These are phyloP conservation scores for Monilinia polystroma DNA, from an alignment of 2,329 filamentous ascomycete species.

Conservation along the genomic window DNA sequence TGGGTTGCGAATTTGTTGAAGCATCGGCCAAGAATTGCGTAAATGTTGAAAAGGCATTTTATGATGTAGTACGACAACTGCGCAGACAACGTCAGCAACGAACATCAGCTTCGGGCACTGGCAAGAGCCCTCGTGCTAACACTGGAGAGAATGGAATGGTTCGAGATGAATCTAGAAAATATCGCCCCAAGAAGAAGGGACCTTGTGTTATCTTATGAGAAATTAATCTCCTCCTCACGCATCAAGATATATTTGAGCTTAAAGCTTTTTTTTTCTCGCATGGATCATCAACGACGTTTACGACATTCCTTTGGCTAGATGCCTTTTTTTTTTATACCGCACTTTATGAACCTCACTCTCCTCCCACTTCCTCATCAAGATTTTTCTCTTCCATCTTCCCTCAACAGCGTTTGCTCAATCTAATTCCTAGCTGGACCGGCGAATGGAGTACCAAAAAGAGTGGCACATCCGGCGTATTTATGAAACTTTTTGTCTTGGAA, in stretches of 20 bases:
- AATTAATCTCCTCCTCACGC: constrained; percentile 17
- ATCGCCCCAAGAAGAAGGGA: constrained; percentile 32
- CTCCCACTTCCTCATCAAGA: constrained; percentile 22
- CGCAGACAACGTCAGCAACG: constrained; percentile 70
- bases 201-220: constrained; percentile 42
- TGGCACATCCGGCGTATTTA: constrained; percentile 37
- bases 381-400: constrained; percentile 29
- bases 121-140: constrained; percentile 32
- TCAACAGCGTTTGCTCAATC: constrained; percentile 32
- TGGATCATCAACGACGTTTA: constrained; percentile 30
- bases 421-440: constrained; percentile 35
- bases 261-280: constrained; percentile 24
- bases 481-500: constrained; percentile 22
- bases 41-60: constrained; percentile 98
- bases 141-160: constrained; percentile 31
- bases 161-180: constrained; percentile 35
- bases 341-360: constrained; percentile 23
- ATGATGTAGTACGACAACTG: constrained; percentile 91
- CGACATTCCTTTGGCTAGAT: constrained; percentile 31
- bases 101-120: constrained; percentile 27
- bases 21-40: constrained; percentile 97
- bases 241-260: constrained; percentile 22
- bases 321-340: constrained; percentile 14
- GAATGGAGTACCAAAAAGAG: constrained; percentile 41
- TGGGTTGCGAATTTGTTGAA: constrained; percentile 95